Base-by-base conservation (phyloP, 345 rosid species). In the Hevea brasiliensis region DNA sequence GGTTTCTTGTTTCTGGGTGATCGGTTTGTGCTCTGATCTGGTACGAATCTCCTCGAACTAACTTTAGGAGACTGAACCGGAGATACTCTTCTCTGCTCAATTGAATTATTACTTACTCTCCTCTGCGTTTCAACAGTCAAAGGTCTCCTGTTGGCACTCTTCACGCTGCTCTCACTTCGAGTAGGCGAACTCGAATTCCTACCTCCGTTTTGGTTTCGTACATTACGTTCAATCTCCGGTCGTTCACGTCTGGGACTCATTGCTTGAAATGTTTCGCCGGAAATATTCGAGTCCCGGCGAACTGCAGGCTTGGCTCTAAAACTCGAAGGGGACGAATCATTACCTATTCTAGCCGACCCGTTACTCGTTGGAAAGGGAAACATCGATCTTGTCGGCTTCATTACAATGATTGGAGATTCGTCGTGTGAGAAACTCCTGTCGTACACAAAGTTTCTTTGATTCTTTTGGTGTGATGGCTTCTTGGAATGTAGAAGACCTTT, bases 401-500 rank as follows among this genome's bases (percentile, higher is more conserved):
- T 80, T 17, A 85, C 73, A 14, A 88, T 84, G 18, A 88, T 81
- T 0, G 92, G 90, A 37, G 87, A 87, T 67, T 87, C 86, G 17
- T 81, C 75, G n/a, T 54, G 70, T 26, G 81, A 37, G 41, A 74
- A 72, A 20, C 63, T 65, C 41, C 69, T 62, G 17, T 90, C 90
- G 80, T 79, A 81, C 11, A 81, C 85, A 61, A 84, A 1, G 37
- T 32, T 89, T 61, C 88, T 79, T 70, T 56, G 75, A 71, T 70
- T 78, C 2, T 56, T 47, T 72, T 74, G 85, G 60, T 23, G 69
- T 12, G 81, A 59, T 20, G 78, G 75, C 68, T 76, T 83, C 57
- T 79, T 84, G 23, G 90, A 77, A 79, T 89, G 98, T 51, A 95
- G 72, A n/a, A 95, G 92, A 61, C 99, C 99, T 84, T 92, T 95